phyloP scores from a whole-genome alignment of 495 filamentous ascomycete species.

The Pyrenula massariospora region DNA sequence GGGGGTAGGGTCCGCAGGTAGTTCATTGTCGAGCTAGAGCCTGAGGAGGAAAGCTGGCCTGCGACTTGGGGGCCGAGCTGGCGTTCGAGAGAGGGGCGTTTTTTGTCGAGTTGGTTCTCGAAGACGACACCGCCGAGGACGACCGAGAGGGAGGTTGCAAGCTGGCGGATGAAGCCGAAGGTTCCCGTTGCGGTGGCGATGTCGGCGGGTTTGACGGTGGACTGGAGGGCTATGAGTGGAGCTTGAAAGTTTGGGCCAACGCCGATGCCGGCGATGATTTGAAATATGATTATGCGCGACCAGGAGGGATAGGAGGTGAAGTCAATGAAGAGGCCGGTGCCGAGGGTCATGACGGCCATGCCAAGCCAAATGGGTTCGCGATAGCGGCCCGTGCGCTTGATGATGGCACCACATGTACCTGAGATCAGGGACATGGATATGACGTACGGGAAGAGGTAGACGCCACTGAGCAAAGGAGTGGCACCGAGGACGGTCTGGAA shows the following conservation, averaged over 20 bases:
- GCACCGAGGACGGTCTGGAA: conserved; percentile 61
- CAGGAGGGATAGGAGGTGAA: conserved; percentile 36
- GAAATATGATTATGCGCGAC: conserved; percentile 46
- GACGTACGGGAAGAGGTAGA: conserved; percentile 60
- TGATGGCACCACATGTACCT: conserved; percentile 31
- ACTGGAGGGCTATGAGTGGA: conserved; percentile 35
- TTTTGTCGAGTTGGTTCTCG: neutral
- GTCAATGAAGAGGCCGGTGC: conserved; percentile 53
- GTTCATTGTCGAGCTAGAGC: conserved; percentile 44
- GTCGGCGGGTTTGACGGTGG: conserved; percentile 16
- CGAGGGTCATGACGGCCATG: conserved; percentile 45
- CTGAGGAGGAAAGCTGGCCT: conserved; percentile 23
- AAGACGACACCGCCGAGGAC: conserved; percentile 30
- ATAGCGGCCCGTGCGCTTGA: conserved; percentile 40
- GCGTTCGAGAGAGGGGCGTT: conserved; percentile 4
- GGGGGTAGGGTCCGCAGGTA: conserved; percentile 26
- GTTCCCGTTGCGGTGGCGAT: conserved; percentile 25
- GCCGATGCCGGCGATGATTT: conserved; percentile 40
- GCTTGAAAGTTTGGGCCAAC: conserved; percentile 55
- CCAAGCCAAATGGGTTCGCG: conserved; percentile 43
- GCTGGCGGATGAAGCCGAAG: conserved; percentile 23
- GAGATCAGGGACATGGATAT: conserved; percentile 48
- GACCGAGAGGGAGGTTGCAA: conserved; percentile 25
- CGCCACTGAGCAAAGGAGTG: conserved; percentile 53
- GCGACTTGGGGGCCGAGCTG: conserved; percentile 17